These are phyloP conservation scores for Moesziomyces antarcticus DNA, from an alignment of 1,284 basidiomycete genomes.

Conservation along the genomic window DNA sequence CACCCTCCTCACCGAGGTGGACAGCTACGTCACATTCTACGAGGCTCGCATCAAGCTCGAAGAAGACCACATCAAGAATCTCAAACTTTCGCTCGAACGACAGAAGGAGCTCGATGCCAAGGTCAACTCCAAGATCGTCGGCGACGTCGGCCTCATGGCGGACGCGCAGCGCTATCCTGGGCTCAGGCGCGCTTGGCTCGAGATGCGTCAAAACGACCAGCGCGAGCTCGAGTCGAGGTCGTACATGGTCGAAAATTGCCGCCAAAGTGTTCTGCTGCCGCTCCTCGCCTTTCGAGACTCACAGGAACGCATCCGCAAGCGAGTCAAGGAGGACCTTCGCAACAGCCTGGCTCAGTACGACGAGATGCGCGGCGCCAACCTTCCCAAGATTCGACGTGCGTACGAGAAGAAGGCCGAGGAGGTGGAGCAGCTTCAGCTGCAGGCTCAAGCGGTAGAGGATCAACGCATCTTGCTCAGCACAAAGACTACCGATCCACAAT, in stretches of 20 bases:
- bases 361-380: slow-evolving; percentile 57
- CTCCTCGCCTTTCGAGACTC: slow-evolving; percentile 60
- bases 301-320: slow-evolving; percentile 61
- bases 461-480: slow-evolving; percentile 58
- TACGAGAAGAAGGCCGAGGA: slow-evolving; percentile 65
- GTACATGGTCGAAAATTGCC: slow-evolving; percentile 51
- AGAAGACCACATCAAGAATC: slow-evolving; percentile 58
- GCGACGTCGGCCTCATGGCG: slow-evolving; percentile 41
- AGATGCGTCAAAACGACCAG: slow-evolving; percentile 53
- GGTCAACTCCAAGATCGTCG: slow-evolving; percentile 52
- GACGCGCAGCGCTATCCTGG: slow-evolving; percentile 37
- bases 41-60: slow-evolving; percentile 61
- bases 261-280: slow-evolving; percentile 52
- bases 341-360: slow-evolving; percentile 56
- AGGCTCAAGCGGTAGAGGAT: slow-evolving; percentile 64
- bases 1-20: slow-evolving; percentile 54
- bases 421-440: slow-evolving; percentile 55
- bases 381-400: slow-evolving; percentile 53
- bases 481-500: slow-evolving; percentile 5
- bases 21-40: slow-evolving; percentile 57
- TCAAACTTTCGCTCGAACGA: slow-evolving; percentile 47
- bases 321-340: slow-evolving; percentile 61
- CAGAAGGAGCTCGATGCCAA: slow-evolving; percentile 61
- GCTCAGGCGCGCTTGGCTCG: slow-evolving; percentile 51
- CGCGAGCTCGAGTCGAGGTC: slow-evolving; percentile 57